These are phyloP conservation scores for Sclerotinia trifoliorum DNA, from an alignment of 2,329 filamentous ascomycete genomes.

Conservation along the genomic window DNA sequence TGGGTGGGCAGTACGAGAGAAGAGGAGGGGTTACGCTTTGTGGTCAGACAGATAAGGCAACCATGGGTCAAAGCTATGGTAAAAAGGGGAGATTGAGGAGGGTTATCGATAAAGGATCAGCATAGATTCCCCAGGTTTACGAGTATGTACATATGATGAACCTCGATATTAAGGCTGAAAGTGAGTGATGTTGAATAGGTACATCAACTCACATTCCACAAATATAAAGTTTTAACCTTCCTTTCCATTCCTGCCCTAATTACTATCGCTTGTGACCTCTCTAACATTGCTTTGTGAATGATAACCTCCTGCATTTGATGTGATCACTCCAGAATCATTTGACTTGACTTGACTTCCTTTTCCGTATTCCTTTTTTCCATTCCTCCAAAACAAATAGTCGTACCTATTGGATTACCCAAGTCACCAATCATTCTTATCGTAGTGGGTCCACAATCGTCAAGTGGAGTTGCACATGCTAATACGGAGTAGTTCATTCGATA, in stretches of 20 bases:
- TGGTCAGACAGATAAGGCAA: slow-evolving; percentile 16
- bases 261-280: neutral
- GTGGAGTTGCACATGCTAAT: neutral
- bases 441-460: neutral
- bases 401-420: too few species aligned
- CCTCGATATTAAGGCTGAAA: neutral
- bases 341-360: too few species aligned
- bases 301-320: too few species aligned
- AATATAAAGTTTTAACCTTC: neutral
- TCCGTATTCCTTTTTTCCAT: neutral
- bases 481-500: neutral
- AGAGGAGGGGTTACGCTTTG: slow-evolving; percentile 11
- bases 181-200: too few species aligned
- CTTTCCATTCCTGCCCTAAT: neutral
- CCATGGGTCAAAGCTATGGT: neutral
- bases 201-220: too few species aligned
- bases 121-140: neutral
- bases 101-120: slow-evolving; percentile 2
- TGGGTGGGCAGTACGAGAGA: neutral
- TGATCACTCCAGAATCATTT: too few species aligned
- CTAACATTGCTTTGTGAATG: neutral
- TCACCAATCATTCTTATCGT: slow-evolving; percentile 20
- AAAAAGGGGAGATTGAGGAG: neutral
- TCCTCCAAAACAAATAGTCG: too few species aligned
- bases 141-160: too few species aligned